Base-by-base conservation (phyloP, 306 rosid species). In the Cercis canadensis region DNA sequence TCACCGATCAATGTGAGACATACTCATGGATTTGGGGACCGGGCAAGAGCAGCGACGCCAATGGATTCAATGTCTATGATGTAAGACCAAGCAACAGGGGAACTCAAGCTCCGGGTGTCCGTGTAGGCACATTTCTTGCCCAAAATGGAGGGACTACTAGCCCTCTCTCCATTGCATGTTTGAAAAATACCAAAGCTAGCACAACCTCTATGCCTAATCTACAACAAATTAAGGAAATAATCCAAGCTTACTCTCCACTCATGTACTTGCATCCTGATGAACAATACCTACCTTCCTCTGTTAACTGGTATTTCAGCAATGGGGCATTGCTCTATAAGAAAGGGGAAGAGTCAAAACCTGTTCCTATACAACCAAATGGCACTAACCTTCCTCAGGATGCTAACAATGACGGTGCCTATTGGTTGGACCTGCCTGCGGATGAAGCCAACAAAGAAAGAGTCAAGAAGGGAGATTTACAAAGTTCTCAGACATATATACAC, bases 1-100 rank as follows among this genome's bases (percentile, higher is more conserved):
- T 85, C 32, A 87, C 92, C 0, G 87, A 82, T 10, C 64, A 79
- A 5, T 75, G 81, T 17, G 83, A 85, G 62, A 60, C 60, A 0
- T 72, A 82, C 53, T 10, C 81, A 0, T 82, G 89, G 89, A 61
- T 85, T 0, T 87, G 92, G 92, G 84, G 87, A 33, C 70, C 50
- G 0, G 75, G 51, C 8, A 39, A 11, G n/a, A 12, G 67, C 2
- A 54, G 31, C 0, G 60, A 79, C 8, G 56, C 57, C 6, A 59
- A 59, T 55, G 84, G 76, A 5, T 79, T 87, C 71, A 75, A 77
- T 45, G 62, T 84, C 14, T 82, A 63, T 55, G 70, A 50, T 13
- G 61, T 72, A 1, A 78, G 83, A 33, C 89, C 92, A 29, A 67
- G 4, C 4, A 62, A 21, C 11, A 79, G 84, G 46, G 88, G 89